Conservation (phyloP, 2,329 filamentous ascomycete species). For the Coniochaeta pulveracea region DNA sequence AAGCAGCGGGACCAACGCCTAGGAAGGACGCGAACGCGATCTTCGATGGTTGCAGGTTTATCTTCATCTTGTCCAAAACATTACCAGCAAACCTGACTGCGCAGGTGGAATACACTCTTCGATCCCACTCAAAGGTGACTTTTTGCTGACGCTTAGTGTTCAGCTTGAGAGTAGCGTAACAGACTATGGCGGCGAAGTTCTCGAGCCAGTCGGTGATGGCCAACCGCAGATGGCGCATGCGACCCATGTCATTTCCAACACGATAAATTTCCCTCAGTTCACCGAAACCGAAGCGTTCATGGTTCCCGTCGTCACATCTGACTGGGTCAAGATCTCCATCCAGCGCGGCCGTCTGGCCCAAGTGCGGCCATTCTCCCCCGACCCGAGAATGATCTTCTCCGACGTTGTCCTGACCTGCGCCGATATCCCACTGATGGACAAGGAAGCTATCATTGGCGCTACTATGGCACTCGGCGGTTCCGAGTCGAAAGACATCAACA, state of each 20-base stretch:
- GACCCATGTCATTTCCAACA: slow-evolving; percentile 54
- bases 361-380: slow-evolving; percentile 77
- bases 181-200: slow-evolving; percentile 38
- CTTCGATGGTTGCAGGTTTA: neutral
- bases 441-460: slow-evolving; percentile 84
- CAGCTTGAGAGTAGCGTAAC: slow-evolving; percentile 23
- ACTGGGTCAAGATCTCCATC: slow-evolving; percentile 68
- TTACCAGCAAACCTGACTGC: neutral
- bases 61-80: neutral
- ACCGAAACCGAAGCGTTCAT: slow-evolving; percentile 61
- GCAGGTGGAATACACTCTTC: slow-evolving; percentile 1
- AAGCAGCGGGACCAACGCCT: too few species aligned
- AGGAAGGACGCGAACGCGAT: neutral
- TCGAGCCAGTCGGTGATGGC: slow-evolving; percentile 35
- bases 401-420: slow-evolving; percentile 74
- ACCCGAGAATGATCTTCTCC: slow-evolving; percentile 82
- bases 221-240: slow-evolving; percentile 33
- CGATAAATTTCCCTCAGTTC: slow-evolving; percentile 88
- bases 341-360: slow-evolving; percentile 60
- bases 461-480: slow-evolving; percentile 82
- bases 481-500: slow-evolving; percentile 60
- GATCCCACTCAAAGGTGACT: neutral
- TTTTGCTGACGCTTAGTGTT: slow-evolving; percentile 12
- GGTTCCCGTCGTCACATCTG: slow-evolving; percentile 72
- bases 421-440: slow-evolving; percentile 74